phyloP scores from a whole-genome alignment of 1,139 yeast species.

The Ogataea hybrid region DNA sequence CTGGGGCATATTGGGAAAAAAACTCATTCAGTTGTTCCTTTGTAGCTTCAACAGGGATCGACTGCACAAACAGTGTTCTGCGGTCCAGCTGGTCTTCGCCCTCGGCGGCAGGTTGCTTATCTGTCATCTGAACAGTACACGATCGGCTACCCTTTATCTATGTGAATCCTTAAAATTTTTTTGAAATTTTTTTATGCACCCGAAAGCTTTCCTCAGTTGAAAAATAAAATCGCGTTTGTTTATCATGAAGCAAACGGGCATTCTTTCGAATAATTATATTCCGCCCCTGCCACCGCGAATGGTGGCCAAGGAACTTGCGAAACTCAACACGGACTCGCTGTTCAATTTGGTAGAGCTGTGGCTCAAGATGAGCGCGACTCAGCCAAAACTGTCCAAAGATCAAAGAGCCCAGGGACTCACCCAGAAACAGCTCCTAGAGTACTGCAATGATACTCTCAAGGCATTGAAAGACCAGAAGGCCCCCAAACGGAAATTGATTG shows the following conservation, averaged over 20 bases:
- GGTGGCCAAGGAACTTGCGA: constrained; percentile 26
- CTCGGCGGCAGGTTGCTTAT: neutral
- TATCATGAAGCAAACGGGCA: constrained; percentile 26
- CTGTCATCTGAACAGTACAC: neutral
- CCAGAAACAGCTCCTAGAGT: constrained; percentile 16
- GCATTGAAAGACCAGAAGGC: constrained; percentile 18
- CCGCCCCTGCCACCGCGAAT: constrained; percentile 27
- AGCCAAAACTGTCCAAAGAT: constrained; percentile 23
- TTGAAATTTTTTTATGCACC: constrained; percentile 1
- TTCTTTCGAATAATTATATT: constrained; percentile 32
- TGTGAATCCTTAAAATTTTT: constrained; percentile 6
- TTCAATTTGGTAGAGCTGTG: constrained; percentile 31
- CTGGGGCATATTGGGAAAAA: constrained; percentile 91
- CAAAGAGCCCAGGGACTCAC: constrained; percentile 21
- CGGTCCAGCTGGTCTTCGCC: constrained; percentile 43
- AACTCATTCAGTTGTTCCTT: constrained; percentile 77
- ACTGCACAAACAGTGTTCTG: constrained; percentile 77
- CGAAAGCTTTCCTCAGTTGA: neutral
- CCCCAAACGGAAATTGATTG: constrained; percentile 47
- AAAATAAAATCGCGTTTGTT: constrained; percentile 6
- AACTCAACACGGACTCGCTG: constrained; percentile 29
- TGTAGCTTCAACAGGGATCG: constrained; percentile 78
- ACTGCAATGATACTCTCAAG: constrained; percentile 14
- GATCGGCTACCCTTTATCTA: neutral
- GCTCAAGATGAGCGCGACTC: constrained; percentile 30